Conservation (phyloP, 345 rosid species). For the Arabidopsis suecica region DNA sequence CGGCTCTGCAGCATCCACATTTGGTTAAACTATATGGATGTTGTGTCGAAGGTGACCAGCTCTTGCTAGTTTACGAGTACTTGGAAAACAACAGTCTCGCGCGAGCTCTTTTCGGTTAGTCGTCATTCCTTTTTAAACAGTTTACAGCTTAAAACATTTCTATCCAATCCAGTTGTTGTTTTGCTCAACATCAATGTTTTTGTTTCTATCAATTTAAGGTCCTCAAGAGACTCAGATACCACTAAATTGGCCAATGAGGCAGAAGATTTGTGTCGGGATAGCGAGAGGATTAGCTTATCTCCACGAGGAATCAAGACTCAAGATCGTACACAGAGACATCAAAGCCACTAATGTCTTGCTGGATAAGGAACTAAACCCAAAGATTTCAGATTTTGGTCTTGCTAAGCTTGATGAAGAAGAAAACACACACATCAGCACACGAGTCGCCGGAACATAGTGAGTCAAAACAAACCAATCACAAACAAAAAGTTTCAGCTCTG, state of each 20-base stretch:
- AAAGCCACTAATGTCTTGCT: slow-evolving; percentile 60
- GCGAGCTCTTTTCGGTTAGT: slow-evolving; percentile 54
- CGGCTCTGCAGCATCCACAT: slow-evolving; percentile 66
- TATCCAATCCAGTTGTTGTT: not conserved
- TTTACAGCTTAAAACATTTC: not conserved
- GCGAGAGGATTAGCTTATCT: slow-evolving; percentile 57
- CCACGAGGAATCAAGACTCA: slow-evolving; percentile 58
- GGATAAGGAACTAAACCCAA: slow-evolving; percentile 48
- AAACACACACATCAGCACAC: slow-evolving; percentile 58
- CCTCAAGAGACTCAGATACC: slow-evolving; percentile 44
- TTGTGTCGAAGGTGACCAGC: slow-evolving; percentile 61
- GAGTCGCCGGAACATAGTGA: slow-evolving; percentile 59
- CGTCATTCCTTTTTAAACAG: not conserved
- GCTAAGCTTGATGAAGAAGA: slow-evolving; percentile 59
- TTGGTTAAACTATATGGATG: slow-evolving; percentile 64
- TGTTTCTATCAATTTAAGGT: slow-evolving; percentile 29
- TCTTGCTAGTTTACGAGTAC: slow-evolving; percentile 63
- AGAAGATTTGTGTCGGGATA: slow-evolving; percentile 56
- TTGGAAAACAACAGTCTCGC: slow-evolving; percentile 64
- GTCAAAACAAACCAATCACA: slow-evolving; percentile 9
- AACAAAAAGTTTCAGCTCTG: not conserved
- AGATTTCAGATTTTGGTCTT: slow-evolving; percentile 57
- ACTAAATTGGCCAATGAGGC: slow-evolving; percentile 52
- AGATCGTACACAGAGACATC: slow-evolving; percentile 59
- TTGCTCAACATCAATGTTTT: not conserved